These are phyloP conservation scores for Pezicula radicicola DNA, from an alignment of 2,329 filamentous ascomycete genomes.

Conservation along the genomic window DNA sequence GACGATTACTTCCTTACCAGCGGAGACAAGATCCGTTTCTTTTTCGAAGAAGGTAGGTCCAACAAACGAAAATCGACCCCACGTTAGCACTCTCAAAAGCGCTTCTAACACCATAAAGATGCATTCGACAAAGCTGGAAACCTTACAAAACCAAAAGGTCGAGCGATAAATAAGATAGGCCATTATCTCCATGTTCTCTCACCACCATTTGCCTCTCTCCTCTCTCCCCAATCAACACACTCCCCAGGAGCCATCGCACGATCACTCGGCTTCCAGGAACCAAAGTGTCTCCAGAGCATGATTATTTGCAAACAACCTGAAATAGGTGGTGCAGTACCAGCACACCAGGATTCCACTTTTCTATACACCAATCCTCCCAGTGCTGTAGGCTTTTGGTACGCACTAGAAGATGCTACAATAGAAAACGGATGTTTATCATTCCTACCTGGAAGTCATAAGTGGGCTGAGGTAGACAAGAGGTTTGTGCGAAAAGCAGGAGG, in stretches of 20 bases:
- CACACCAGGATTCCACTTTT: slow-evolving; percentile 92
- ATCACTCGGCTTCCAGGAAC: slow-evolving; percentile 46
- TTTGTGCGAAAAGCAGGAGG: slow-evolving; percentile 64
- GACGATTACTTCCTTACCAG: slow-evolving; percentile 92
- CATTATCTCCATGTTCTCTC: slow-evolving; percentile 73
- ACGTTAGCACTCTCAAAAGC: neutral
- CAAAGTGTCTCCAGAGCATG: slow-evolving; percentile 81
- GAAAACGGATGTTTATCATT: slow-evolving; percentile 91
- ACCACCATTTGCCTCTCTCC: slow-evolving; percentile 58
- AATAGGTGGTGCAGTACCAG: slow-evolving; percentile 86
- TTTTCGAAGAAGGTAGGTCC: slow-evolving; percentile 75
- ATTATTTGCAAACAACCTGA: slow-evolving; percentile 97
- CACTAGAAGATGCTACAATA: slow-evolving; percentile 83
- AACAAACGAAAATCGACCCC: neutral
- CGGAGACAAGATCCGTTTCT: slow-evolving; percentile 91
- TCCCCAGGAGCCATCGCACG: slow-evolving; percentile 37
- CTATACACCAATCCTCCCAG: slow-evolving; percentile 85
- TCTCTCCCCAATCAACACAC: slow-evolving; percentile 37
- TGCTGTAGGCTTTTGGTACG: slow-evolving; percentile 97
- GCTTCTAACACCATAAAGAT: slow-evolving; percentile 42
- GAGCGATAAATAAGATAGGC: slow-evolving; percentile 86
- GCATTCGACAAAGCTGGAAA: slow-evolving; percentile 67
- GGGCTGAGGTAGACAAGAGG: slow-evolving; percentile 66
- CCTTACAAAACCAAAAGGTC: slow-evolving; percentile 75
- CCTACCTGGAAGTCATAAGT: slow-evolving; percentile 75